Percentiles rank a stretch among this genome's conserved stretches.
These are phyloP conservation scores for Sporothrix variecibatus DNA, from an alignment of 2,329 filamentous ascomycete species.

Conservation along the genomic window DNA sequence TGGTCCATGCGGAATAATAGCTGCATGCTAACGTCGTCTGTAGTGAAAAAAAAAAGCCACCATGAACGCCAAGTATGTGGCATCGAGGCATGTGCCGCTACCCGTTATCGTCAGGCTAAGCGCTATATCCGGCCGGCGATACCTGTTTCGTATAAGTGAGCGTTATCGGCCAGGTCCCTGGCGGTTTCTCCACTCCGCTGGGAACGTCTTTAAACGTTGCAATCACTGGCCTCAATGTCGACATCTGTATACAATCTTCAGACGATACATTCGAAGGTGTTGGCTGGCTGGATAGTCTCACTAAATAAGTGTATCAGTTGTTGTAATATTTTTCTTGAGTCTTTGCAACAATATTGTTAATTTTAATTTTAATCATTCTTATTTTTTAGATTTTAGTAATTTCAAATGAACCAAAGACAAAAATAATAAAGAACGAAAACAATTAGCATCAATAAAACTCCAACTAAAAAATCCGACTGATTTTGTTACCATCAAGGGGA, in stretches of 20 bases:
- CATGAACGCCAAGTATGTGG: not conserved
- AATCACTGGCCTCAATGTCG: conserved; percentile 8
- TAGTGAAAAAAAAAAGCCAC: not conserved
- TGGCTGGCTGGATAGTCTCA: not conserved
- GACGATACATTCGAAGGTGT: not conserved
- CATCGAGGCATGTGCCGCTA: not conserved
- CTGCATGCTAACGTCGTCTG: not conserved
- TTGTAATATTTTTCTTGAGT: not conserved
- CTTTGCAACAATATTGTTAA: not conserved
- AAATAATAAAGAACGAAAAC: not conserved
- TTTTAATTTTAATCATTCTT: not conserved
- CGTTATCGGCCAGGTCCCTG: not conserved
- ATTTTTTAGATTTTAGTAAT: not conserved
- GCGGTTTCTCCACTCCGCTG: not conserved
- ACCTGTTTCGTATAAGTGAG: not conserved
- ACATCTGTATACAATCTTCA: not conserved
- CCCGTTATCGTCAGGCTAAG: not conserved
- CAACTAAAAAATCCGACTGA: no score
- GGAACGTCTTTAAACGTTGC: not conserved
- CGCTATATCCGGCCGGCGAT: conserved; percentile 12
- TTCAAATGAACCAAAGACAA: not conserved
- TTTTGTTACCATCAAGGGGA: no score
- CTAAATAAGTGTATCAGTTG: not conserved
- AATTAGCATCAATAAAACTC: not conserved
- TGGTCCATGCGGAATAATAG: not conserved